A percentile compares a stretch with the other conserved stretches of the same genome.
phyloP scores from a whole-genome alignment of 495 filamentous ascomycete genomes.

The Penicillium canescens region DNA sequence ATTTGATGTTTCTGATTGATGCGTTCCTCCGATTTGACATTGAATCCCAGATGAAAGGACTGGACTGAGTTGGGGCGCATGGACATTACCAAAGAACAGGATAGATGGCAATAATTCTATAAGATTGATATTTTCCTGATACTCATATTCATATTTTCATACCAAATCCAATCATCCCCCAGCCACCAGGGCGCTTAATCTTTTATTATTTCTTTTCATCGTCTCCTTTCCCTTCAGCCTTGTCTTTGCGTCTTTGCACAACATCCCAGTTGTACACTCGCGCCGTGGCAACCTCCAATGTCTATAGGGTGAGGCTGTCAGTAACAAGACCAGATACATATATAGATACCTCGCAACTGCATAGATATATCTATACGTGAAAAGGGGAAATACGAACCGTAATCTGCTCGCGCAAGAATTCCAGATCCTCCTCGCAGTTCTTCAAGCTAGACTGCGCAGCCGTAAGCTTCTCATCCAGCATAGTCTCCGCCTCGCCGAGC shows the following conservation, averaged over 20 bases:
- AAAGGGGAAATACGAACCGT: slow-evolving; percentile 60
- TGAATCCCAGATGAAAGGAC: neutral
- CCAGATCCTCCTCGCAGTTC: slow-evolving; percentile 94
- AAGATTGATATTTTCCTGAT: slow-evolving; percentile 14
- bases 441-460: slow-evolving; percentile 74
- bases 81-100: neutral
- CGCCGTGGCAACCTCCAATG: slow-evolving; percentile 93
- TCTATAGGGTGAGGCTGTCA: slow-evolving; percentile 49
- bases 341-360: neutral
- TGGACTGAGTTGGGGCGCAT: neutral
- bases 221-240: slow-evolving; percentile 60
- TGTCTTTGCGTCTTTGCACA: slow-evolving; percentile 88
- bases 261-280: slow-evolving; percentile 99
- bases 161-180: slow-evolving; percentile 9
- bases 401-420: slow-evolving; percentile 95
- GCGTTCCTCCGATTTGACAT: neutral
- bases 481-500: slow-evolving; percentile 76
- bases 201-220: slow-evolving; percentile 25
- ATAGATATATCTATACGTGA: neutral
- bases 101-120: slow-evolving; percentile 10
- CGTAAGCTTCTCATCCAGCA: slow-evolving; percentile 76
- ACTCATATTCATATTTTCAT: slow-evolving; percentile 4
- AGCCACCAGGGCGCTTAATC: slow-evolving; percentile 9
- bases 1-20: neutral
- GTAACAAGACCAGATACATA: slow-evolving; percentile 1